These are phyloP conservation scores for Ceratocystis cacaofunesta DNA, from an alignment of 2,329 filamentous ascomycete genomes.

Conservation along the genomic window DNA sequence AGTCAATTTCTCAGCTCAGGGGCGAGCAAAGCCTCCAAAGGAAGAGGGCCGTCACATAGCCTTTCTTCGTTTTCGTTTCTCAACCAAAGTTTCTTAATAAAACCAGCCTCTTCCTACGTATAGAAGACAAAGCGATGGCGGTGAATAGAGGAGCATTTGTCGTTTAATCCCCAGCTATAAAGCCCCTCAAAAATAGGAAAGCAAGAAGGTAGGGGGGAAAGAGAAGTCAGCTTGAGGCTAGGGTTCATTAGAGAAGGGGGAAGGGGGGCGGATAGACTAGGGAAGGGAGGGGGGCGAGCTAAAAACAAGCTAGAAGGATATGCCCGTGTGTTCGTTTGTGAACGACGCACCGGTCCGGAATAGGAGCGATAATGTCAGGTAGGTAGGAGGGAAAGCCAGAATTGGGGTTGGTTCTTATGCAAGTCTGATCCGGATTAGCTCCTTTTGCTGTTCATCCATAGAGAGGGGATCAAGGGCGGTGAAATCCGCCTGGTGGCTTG, in stretches of 20 bases:
- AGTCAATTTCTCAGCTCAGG: background rate
- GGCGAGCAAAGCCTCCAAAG: background rate
- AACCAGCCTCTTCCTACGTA: background rate
- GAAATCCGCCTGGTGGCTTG: background rate
- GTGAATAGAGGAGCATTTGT: background rate
- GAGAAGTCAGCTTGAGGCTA: background rate
- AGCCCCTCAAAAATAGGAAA: background rate
- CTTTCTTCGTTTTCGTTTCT: background rate
- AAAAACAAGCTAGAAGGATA: background rate
- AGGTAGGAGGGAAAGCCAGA: background rate
- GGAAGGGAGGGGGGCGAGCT: background rate
- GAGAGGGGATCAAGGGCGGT: background rate
- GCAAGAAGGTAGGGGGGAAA: background rate
- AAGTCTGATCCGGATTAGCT: too few species aligned
- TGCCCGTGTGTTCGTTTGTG: background rate
- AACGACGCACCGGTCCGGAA: background rate
- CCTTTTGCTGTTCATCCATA: background rate
- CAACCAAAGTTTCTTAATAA: background rate
- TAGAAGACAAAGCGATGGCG: background rate
- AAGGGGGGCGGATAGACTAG: background rate
- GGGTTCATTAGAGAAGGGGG: background rate
- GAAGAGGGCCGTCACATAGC: background rate
- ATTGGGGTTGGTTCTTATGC: too few species aligned
- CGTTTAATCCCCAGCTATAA: background rate
- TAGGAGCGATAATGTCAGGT: background rate